These are phyloP conservation scores for Houttuynia cordata DNA, from an alignment of 164 flowering plant species.

Conservation along the genomic window DNA sequence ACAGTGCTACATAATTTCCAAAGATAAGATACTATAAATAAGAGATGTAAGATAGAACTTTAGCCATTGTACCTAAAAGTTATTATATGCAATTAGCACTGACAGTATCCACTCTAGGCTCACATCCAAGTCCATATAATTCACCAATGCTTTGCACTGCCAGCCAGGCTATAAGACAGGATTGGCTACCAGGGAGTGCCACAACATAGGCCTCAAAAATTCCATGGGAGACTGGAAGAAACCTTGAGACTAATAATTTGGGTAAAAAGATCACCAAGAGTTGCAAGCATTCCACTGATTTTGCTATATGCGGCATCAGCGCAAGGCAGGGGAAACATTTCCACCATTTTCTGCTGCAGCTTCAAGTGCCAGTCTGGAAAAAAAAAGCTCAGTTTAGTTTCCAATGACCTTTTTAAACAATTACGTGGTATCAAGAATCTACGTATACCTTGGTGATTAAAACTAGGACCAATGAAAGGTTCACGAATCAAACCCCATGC, in stretches of 20 bases:
- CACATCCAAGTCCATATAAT: not conserved
- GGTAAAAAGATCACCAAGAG: conserved; percentile 93
- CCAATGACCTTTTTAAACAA: too few relatives aligned
- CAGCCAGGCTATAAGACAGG: not conserved
- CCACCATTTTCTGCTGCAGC: conserved; percentile 97
- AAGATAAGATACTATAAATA: not conserved
- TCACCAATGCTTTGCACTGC: not conserved
- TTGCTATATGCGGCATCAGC: conserved; percentile 94
- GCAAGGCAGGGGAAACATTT: conserved; percentile 78
- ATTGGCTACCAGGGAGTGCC: not conserved
- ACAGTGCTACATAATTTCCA: not conserved
- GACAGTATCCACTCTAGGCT: not conserved
- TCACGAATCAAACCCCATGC: conserved; percentile 97
- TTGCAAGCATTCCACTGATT: conserved; percentile 82
- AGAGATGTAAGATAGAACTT: too few relatives aligned
- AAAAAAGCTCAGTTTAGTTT: too few relatives aligned
- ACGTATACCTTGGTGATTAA: conserved; percentile 82
- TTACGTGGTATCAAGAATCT: not conserved
- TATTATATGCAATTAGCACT: not conserved
- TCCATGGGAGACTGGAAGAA: not conserved
- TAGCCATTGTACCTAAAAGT: not conserved
- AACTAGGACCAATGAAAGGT: conserved; percentile 82
- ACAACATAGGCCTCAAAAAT: too few relatives aligned
- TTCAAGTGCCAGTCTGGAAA: conserved; percentile 82
- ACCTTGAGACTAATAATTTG: conserved; percentile 97